A percentile compares a stretch with the other conserved stretches of the same genome.
Conservation (phyloP, 2,329 filamentous ascomycete genomes). For the Malbranchea cinnamomea region DNA sequence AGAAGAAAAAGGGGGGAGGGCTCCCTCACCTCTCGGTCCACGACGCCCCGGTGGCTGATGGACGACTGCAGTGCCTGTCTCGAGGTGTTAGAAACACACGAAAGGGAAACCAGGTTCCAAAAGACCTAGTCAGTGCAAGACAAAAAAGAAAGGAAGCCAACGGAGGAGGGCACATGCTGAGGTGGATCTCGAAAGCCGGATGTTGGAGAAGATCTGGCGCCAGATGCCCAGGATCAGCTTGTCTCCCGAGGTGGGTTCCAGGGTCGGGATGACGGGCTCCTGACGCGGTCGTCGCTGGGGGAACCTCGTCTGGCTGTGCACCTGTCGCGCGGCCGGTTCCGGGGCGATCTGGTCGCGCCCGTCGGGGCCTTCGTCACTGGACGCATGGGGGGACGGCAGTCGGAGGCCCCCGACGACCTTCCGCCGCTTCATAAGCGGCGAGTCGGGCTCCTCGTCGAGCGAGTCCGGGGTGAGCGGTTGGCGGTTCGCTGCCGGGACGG, state of each 20-base stretch:
- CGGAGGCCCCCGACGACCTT: constrained; percentile 20
- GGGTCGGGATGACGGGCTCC: constrained; percentile 22
- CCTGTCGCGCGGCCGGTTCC: constrained; percentile 11
- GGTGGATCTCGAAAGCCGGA: constrained; percentile 9
- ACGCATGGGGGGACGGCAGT: constrained; percentile 7
- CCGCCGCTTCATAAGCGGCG: constrained; percentile 16
- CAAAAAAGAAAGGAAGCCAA: no score
- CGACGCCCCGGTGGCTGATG: constrained; percentile 3
- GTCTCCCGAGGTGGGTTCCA: constrained; percentile 34
- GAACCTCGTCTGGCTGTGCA: constrained; percentile 15
- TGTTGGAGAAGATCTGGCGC: constrained; percentile 29
- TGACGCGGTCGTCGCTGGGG: constrained; percentile 13
- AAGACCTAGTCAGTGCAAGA: no score
- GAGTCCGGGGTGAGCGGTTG: no score
- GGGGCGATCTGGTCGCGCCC: background rate
- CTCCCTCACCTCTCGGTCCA: constrained; percentile 4
- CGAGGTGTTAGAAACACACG: constrained; percentile 1
- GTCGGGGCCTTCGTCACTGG: background rate
- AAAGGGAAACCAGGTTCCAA: background rate
- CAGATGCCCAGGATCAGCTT: constrained; percentile 37
- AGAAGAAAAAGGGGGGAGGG: background rate
- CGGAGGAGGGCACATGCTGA: constrained; percentile 10
- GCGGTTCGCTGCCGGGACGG: no score
- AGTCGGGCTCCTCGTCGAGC: no score
- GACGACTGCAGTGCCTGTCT: constrained; percentile 1